Evolutionary conservation across 768 basidiomycete genomes (phyloP).

Genomic region (Amanita jacksonii): DNA sequence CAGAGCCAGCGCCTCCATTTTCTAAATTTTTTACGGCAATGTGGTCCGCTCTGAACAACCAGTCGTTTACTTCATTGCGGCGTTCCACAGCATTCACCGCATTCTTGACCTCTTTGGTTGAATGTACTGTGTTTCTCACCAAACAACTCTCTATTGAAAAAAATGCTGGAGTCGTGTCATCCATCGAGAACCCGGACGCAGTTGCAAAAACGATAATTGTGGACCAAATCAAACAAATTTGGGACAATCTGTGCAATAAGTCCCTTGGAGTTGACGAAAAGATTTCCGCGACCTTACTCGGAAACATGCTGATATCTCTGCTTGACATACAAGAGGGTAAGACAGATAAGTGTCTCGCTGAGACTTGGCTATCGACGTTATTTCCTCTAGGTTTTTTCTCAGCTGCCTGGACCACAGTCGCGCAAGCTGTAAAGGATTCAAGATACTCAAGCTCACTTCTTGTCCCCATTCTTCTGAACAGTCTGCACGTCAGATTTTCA

Average conservation of each 20-base stretch:
- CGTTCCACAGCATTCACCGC: slow-evolving; percentile 45
- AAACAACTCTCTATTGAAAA: slow-evolving; percentile 20
- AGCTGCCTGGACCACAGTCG: slow-evolving; percentile 37
- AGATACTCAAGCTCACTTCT: slow-evolving; percentile 20
- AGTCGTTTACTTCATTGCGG: slow-evolving; percentile 51
- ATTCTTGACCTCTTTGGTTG: slow-evolving; percentile 60
- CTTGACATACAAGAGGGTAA: slow-evolving; percentile 19
- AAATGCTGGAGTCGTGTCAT: neutral
- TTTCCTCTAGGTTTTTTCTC: slow-evolving; percentile 26
- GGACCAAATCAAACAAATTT: slow-evolving; percentile 36
- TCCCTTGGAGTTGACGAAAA: slow-evolving; percentile 38
- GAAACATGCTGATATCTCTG: slow-evolving; percentile 30
- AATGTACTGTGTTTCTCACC: slow-evolving; percentile 56
- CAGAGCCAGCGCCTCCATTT: slow-evolving; percentile 20
- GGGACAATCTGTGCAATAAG: slow-evolving; percentile 35
- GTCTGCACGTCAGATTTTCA: slow-evolving; percentile 32
- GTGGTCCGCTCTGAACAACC: slow-evolving; percentile 73
- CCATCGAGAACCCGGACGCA: neutral
- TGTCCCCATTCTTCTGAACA: slow-evolving; percentile 36
- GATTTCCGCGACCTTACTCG: slow-evolving; percentile 34
- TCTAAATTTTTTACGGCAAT: slow-evolving; percentile 60
- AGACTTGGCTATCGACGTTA: neutral
- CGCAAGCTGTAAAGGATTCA: slow-evolving; percentile 18
- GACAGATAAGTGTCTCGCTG: neutral
- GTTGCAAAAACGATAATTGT: slow-evolving; percentile 25